Evolutionary conservation across 306 rosid genomes (phyloP).

Genomic region (Macrotyloma uniflorum): DNA sequence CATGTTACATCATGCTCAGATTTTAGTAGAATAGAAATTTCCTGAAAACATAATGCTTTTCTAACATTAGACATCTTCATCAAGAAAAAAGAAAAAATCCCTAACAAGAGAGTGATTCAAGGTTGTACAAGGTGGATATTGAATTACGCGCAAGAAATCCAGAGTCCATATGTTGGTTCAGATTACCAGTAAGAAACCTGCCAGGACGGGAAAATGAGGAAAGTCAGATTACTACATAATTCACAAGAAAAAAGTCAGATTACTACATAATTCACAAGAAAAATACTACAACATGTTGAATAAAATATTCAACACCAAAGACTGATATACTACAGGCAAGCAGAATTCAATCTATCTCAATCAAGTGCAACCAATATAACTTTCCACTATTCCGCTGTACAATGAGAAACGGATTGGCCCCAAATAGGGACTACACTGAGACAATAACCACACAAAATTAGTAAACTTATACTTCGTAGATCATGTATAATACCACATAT

Average conservation of each 20-base stretch:
- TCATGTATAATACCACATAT: not conserved
- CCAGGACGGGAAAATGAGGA: not conserved
- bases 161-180: conserved; percentile 31
- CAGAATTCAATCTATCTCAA: no score
- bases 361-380: no score
- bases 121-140: conserved; percentile 43
- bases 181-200: conserved; percentile 40
- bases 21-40: conserved; percentile 27
- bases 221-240: not conserved
- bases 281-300: not conserved
- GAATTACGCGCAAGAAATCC: conserved; percentile 18
- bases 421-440: not conserved
- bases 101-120: conserved; percentile 29
- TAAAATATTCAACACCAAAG: conserved; percentile 3
- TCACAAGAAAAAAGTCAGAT: not conserved
- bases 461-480: not conserved
- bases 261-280: not conserved
- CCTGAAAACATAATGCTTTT: conserved; percentile 33
- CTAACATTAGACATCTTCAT: conserved; percentile 34
- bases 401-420: not conserved
- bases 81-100: conserved; percentile 31
- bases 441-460: not conserved
- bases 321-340: no score
- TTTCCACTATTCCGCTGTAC: no score
- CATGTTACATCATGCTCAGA: no score